A percentile compares a stretch with the other conserved stretches of the same genome.
Conservation (phyloP, 177 flowering plant species). For the Telopea speciosissima region DNA sequence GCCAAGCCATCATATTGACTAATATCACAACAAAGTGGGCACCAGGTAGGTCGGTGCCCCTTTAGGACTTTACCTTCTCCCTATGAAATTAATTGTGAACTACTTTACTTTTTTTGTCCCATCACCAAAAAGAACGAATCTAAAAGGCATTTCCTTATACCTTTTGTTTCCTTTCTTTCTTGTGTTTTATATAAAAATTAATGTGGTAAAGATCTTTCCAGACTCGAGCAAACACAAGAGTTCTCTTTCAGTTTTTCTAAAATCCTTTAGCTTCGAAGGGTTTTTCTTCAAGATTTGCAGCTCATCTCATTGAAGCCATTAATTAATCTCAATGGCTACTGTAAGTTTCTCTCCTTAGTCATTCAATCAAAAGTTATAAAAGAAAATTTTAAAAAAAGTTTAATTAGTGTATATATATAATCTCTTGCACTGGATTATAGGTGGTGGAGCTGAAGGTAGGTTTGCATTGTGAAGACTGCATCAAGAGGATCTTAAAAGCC, state of each 20-base stretch:
- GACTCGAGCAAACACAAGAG: too few relatives aligned
- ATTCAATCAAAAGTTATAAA: not conserved
- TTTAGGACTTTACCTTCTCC: too few relatives aligned
- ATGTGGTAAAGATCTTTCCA: not conserved
- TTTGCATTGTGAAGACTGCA: slow-evolving; percentile 85
- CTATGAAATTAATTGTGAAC: too few relatives aligned
- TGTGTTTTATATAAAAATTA: not conserved
- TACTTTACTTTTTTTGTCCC: not conserved
- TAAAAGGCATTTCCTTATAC: not conserved
- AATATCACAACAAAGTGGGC: too few relatives aligned
- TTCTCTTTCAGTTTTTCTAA: too few relatives aligned
- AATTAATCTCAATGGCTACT: slow-evolving; percentile 13
- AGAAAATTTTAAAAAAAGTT: not conserved
- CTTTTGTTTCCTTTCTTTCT: not conserved
- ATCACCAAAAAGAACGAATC: slow-evolving; percentile 16
- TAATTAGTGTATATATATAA: not conserved
- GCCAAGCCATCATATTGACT: too few relatives aligned
- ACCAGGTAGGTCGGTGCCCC: too few relatives aligned
- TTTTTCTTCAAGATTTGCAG: not conserved
- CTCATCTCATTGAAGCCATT: not conserved
- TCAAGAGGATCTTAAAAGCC: slow-evolving; percentile 80
- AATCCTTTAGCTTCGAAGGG: too few relatives aligned
- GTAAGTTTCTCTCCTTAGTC: slow-evolving; percentile 10
- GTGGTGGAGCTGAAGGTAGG: slow-evolving; percentile 85
- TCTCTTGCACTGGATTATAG: slow-evolving; percentile 17